Conservation (phyloP, 257 asterid species). For the Jasminum sambac region DNA sequence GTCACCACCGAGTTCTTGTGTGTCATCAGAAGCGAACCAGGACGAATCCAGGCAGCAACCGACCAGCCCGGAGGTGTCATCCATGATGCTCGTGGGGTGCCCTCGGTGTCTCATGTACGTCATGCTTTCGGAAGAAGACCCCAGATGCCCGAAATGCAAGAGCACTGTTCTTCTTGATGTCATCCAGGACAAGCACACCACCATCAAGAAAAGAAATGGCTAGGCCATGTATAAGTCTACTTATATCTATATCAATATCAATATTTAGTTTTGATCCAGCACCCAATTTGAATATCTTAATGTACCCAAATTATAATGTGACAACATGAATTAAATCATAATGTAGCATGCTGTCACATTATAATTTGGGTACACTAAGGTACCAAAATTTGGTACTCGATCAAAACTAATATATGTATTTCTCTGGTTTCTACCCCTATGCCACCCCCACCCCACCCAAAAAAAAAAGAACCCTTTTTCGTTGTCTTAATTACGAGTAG, state of each 20-base stretch:
- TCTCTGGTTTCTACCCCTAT: no score
- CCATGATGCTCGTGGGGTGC: slow-evolving; percentile 44
- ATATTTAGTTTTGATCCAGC: no score
- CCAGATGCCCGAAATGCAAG: slow-evolving; percentile 56
- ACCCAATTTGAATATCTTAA: no score
- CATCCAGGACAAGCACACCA: slow-evolving; percentile 17
- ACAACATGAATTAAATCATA: no score
- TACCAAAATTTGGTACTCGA: no score
- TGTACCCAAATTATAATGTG: no score
- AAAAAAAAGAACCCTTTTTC: not conserved
- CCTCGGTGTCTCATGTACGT: slow-evolving; percentile 55
- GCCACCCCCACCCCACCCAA: not conserved
- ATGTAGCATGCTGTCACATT: no score
- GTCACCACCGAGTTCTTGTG: slow-evolving; percentile 51
- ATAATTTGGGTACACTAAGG: no score
- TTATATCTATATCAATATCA: not conserved
- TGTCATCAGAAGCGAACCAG: slow-evolving; percentile 45
- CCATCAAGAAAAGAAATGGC: slow-evolving; percentile 22
- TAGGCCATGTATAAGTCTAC: not conserved
- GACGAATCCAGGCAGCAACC: slow-evolving; percentile 30
- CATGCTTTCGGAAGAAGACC: slow-evolving; percentile 47
- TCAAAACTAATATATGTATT: no score
- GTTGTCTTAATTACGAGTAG: slow-evolving; percentile 22
- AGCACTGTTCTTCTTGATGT: slow-evolving; percentile 48
- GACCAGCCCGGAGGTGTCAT: slow-evolving; percentile 41